Evolutionary conservation across 2,329 filamentous ascomycete genomes (phyloP), one percentile per base, ranked within the genome.

Genomic region (Diaporthe batatas): DNA sequence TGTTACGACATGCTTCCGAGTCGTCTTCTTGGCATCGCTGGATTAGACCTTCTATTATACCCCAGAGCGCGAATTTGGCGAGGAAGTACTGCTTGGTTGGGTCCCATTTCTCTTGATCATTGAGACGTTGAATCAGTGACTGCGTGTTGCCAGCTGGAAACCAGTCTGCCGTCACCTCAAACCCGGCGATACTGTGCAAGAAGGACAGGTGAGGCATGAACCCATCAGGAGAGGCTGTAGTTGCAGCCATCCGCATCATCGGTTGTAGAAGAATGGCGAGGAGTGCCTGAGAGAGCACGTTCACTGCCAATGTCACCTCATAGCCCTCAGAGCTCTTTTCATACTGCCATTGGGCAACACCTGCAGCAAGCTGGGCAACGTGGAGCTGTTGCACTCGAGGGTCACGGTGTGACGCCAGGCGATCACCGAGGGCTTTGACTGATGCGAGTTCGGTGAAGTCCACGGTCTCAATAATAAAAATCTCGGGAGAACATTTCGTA

Each of bases 261-360:
- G 86, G 86, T 1, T 89, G 80, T 32, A 91, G 81, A 0, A 90
- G 77, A 3, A 90, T 71, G 0, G 83, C 86, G 16, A 91, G 79
- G 0, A 91, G 81, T 7, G 85, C 83, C 0, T 87, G 91, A 2
- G 88, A 90, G 0, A 91, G 79, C 0, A 86, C 83, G 76, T 91
- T 91, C 75, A 91, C 86, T 78, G 91, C 88, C 6, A 91, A 73
- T 0, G 83, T 85, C 59, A 83, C 80, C 73, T 89, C 87, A 81
- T 84, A 87, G 4, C 85, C 86, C 16, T 85, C 83, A 1, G 79
- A 64, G 0, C 82, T 82, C 1, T 77, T 71, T 3, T 72, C 75
- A 74, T 82, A 85, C 29, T 80, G 77, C 18, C 81, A 78, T 58
- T 82, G 81, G 74, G 82, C 82, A 6, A 84, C 68, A n/a, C 84